Evolutionary conservation across 2,329 filamentous ascomycete species (phyloP), one percentile per base, ranked within the genome.

Genomic region (Penicillium decumbens): DNA sequence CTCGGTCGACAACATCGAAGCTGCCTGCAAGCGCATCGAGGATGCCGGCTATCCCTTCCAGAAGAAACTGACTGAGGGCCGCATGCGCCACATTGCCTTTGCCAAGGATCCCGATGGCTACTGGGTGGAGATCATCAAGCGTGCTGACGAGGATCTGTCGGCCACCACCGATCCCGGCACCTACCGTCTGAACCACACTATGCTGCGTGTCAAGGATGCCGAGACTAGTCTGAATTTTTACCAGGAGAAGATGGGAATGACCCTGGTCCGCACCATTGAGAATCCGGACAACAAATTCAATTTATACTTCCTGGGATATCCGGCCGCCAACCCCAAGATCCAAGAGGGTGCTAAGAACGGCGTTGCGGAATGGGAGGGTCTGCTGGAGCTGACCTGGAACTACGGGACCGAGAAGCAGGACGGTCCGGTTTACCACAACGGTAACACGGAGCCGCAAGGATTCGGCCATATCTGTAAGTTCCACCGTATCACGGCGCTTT

Each of bases 41-140:
- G 87, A 92, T 66, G 90, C 87, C 6, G 91, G 91, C 0, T 95
- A 95, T 74, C 81, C 80, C 55, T 98, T 97, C 74, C 89, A 97
- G 78, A 97, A 97, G 82, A 95, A 89, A 74, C 77, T 97, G 49
- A 83, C 83, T 0, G 92, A 97, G 58, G 93, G 93, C 2, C 80
- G 85, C 49, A 95, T 95, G 88, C 80, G 80, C 64, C 74, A 88
- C 64, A 95, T 97, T 64, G 93, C 92, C 0, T 97, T 97, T 67
- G 91, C 80, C 1, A 80, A 95, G 47, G 90, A 95, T 61, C 90
- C 90, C 0, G 89, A 95, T 69, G 85, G 83, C 30, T 92, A 92
- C 70, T 91, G 88, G 77, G 73, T 77, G 15, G 72, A 74, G 55
- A 68, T 76, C 40, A 73, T 76, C 51, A 84, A 85, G 8, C 85